phyloP scores from a whole-genome alignment of 352 stramenopile species.

The Phytophthora palmivora region DNA sequence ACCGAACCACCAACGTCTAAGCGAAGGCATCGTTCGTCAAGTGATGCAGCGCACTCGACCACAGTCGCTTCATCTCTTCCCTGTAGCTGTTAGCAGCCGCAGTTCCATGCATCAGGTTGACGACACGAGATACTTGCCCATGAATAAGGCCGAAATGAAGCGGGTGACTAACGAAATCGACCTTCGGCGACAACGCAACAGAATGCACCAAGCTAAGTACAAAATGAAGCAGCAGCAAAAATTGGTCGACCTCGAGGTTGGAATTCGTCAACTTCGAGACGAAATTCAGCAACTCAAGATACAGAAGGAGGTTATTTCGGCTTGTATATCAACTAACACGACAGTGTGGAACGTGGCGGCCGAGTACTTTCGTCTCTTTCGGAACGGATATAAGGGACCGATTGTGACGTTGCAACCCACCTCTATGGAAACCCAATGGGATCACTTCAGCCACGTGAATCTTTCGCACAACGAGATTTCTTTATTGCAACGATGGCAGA shows the following conservation, averaged over 20 bases:
- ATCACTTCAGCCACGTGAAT: conserved; percentile 4
- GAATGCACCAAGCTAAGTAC: conserved; percentile 19
- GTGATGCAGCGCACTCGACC: no score
- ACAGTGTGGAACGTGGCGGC: no score
- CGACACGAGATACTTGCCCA: conserved; percentile 3
- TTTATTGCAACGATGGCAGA: no score
- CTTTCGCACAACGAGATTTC: conserved; percentile 15
- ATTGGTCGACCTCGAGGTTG: conserved; percentile 8
- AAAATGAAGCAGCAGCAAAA: conserved; percentile 25
- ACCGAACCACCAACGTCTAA: no score
- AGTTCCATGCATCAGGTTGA: conserved; percentile 14
- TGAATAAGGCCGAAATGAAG: no score
- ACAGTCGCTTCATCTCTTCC: no score
- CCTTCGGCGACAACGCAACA: conserved; percentile 14
- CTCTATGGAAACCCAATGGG: neutral
- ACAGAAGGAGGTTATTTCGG: no score
- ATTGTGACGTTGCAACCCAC: conserved; percentile 1
- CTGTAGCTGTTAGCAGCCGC: conserved; percentile 1
- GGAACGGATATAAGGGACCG: conserved; percentile 12
- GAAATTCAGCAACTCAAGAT: no score
- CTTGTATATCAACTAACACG: no score
- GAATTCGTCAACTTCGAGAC: conserved; percentile 11
- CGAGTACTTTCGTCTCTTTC: no score
- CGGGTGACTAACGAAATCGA: conserved; percentile 6
- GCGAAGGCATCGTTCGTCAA: no score